A percentile compares a stretch with the other conserved stretches of the same genome.
Evolutionary conservation across 805 yeast genomes (phyloP).

Genomic region (Lipomyces orientalis): DNA sequence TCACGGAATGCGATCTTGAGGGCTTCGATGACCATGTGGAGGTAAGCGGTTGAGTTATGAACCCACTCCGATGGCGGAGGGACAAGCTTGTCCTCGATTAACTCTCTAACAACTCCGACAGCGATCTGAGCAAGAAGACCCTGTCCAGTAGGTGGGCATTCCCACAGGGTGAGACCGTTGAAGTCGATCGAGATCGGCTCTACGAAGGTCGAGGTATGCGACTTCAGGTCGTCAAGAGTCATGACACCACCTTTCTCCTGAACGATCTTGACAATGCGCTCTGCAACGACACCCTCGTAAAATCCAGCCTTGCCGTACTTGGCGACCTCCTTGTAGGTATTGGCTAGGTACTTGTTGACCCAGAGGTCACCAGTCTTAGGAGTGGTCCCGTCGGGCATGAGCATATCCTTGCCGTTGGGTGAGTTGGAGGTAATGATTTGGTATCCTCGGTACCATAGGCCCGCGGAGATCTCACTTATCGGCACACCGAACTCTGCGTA

Average conservation of each 20-base stretch:
- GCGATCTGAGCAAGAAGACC: constrained; percentile 78
- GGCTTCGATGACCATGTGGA: constrained; percentile 73
- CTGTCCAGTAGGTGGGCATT: constrained; percentile 84
- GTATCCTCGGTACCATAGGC: constrained; percentile 54
- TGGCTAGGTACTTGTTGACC: constrained; percentile 58
- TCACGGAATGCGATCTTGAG: constrained; percentile 75
- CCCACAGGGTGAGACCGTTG: constrained; percentile 67
- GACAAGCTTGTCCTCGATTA: constrained; percentile 53
- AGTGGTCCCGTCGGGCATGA: constrained; percentile 47
- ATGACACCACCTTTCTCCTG: constrained; percentile 61
- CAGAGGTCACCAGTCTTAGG: constrained; percentile 68
- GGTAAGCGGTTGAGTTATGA: constrained; percentile 73
- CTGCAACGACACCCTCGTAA: constrained; percentile 73
- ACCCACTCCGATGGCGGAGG: constrained; percentile 49
- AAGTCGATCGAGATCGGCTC: constrained; percentile 65
- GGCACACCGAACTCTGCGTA: constrained; percentile 73
- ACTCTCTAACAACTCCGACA: constrained; percentile 65
- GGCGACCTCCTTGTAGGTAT: constrained; percentile 59
- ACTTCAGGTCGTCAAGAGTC: constrained; percentile 58
- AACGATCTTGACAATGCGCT: constrained; percentile 63
- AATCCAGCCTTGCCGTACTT: constrained; percentile 66
- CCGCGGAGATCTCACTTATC: constrained; percentile 63
- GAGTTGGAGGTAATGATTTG: constrained; percentile 49
- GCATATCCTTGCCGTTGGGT: constrained; percentile 46
- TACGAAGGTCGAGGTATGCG: constrained; percentile 65